Base-by-base conservation (phyloP, 306 rosid genomes). In the Rubus parviflorus region DNA sequence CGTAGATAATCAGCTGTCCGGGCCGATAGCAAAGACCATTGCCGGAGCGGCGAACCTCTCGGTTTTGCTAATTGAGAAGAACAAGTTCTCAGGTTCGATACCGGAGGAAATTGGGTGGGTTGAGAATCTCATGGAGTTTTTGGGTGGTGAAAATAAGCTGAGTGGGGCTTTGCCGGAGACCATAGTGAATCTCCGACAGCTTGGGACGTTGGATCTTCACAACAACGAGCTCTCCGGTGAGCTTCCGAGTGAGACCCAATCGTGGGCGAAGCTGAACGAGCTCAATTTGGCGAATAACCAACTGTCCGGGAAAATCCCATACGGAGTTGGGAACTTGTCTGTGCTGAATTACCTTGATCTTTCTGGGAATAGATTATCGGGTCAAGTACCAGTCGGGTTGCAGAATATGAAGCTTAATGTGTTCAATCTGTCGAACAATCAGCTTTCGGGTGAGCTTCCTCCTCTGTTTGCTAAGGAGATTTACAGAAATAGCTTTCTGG, bases 291-390 rank as follows among this genome's bases (percentile, higher is more conserved):
- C 95, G 0, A 75, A 81, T 66, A 94, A 94, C 76, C 54, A 68
- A 65, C 77, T 94, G n/a, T 76, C 88, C 35, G 98, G 98, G 35
- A 42, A 42, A 14, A 90, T 94, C 73, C 97, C 98, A 15, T 79
- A 74, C 4, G 92, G 56, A n/a, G 82, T 94, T 76, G 93, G 87
- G 57, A 86, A 80, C 66, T 51, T 94, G 80, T 67, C 88, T 0
- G 91, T 73, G 61, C 90, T 94, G 43, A 94, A 89, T 70, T 94
- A 85, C 78, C 98, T 94, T 17, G 98, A 94, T 82, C 91, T 94
- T 74, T 94, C 98, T 0, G 62, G 72, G 30, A 94, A 94, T 60
- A 83, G 75, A 4, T 73, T 94, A 74, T 89, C 86, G 0, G 98
- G 98, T 45, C 37, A 81, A 79, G 85, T 94, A 35, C 97, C 98